Evolutionary conservation across 2,329 filamentous ascomycete species (phyloP), one percentile per base, ranked within the genome.

Genomic region (Cytospora paraplurivora): DNA sequence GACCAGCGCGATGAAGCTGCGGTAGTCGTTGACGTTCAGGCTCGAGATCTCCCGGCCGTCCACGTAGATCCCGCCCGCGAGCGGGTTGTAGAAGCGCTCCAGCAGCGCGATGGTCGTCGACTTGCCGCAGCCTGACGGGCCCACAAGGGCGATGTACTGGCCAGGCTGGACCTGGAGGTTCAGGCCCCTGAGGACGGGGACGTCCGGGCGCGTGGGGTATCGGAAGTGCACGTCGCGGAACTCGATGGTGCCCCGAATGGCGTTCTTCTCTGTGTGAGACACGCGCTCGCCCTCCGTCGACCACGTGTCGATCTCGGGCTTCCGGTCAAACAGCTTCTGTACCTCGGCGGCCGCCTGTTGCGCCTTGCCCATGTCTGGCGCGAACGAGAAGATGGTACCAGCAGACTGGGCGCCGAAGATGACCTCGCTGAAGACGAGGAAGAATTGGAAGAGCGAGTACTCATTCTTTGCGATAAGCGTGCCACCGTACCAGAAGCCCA

Each of bases 41-140:
- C 82, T 82, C 65, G 87, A 89, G 70, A 98, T 92, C 67, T 97
- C 91, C 67, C 88, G 86, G 62, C 88, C 92, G 71, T 98, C 94
- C 19, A 98, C 82, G 64, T 87, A 91, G 38, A 99, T 82, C 15
- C 88, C 88, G 13, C 95, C 95, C 0, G 86, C 83, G 0, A 95
- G 82, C 0, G 93, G 91, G 70, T 98, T 93, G 73, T 98, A 98
- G 79, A 98, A 98, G 38, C 95, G 90, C 75, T 98, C 94, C 37
- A 98, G 81, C 4, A 98, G 82, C 4, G 92, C 90, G 73, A 98
- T 96, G 0, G 93, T 96, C 0, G 95, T 98, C 56, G 88, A 92
- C 80, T 99, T 98, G 63, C 95, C 95, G 72, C 93, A 97, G 3
- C 95, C 94, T 53, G 90, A 95, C 0, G 94, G 90, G n/a, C 95